Evolutionary conservation across 116 monocot genomes (phyloP).

Genomic region (Phalaenopsis hybrid): DNA sequence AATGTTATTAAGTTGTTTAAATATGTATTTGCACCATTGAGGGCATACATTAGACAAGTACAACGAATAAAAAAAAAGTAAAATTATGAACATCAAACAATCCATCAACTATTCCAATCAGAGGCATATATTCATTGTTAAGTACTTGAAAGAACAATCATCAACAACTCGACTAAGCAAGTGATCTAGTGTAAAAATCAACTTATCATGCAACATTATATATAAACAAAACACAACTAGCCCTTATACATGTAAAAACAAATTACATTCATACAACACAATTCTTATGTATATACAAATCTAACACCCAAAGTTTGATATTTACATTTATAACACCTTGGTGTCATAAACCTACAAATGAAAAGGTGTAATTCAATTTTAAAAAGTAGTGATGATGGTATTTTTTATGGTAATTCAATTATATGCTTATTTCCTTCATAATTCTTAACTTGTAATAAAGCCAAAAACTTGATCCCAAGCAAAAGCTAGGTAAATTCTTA

Average conservation of each 20-base stretch:
- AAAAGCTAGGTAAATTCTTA: too few species aligned
- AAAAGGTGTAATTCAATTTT: too few species aligned
- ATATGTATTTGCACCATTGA: background rate
- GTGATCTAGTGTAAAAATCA: background rate
- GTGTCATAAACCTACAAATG: too few species aligned
- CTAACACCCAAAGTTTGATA: too few species aligned
- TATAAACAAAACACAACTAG: background rate
- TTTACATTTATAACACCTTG: too few species aligned
- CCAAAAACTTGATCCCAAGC: too few species aligned
- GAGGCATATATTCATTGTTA: background rate
- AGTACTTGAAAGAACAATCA: background rate
- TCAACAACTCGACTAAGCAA: background rate
- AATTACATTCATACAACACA: too few species aligned
- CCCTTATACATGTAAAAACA: background rate
- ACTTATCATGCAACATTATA: background rate
- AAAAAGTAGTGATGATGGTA: too few species aligned
- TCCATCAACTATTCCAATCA: background rate
- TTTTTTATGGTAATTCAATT: too few species aligned
- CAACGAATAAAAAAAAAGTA: background rate
- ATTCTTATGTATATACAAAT: too few species aligned
- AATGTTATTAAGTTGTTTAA: background rate
- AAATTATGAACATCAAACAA: constrained; percentile 1
- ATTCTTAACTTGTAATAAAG: too few species aligned
- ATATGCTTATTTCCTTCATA: too few species aligned
- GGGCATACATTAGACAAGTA: background rate